A percentile compares a stretch with the other conserved stretches of the same genome.
These are phyloP conservation scores for Scleroderma citrinum DNA, from an alignment of 768 basidiomycete genomes.

Conservation along the genomic window DNA sequence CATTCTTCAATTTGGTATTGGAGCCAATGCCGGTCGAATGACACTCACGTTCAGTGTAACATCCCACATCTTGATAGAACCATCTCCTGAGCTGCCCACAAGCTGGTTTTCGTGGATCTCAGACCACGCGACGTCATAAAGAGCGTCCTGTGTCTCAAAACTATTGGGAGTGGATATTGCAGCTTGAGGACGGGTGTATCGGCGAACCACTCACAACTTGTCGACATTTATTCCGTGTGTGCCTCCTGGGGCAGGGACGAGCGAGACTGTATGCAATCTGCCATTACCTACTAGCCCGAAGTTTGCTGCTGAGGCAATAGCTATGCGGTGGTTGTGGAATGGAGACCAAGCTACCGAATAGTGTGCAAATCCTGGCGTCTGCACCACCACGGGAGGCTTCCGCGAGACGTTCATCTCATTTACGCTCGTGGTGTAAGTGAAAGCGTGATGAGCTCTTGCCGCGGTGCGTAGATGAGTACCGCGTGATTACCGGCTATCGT, in stretches of 20 bases:
- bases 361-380: slow-evolving; percentile 82
- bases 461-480: not conserved
- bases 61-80: slow-evolving; percentile 89
- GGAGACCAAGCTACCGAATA: slow-evolving; percentile 82
- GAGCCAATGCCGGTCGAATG: not conserved
- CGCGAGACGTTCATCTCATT: slow-evolving; percentile 30
- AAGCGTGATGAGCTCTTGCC: too few species aligned
- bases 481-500: slow-evolving; percentile 3
- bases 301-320: slow-evolving; percentile 82
- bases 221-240: slow-evolving; percentile 46
- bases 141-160: slow-evolving; percentile 84
- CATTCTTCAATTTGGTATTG: slow-evolving; percentile 21
- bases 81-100: slow-evolving; percentile 84
- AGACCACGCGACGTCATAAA: slow-evolving; percentile 93
- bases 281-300: slow-evolving; percentile 96
- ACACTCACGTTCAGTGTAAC: slow-evolving; percentile 68
- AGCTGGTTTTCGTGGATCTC: slow-evolving; percentile 94
- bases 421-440: not conserved
- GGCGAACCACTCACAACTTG: slow-evolving; percentile 51
- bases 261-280: slow-evolving; percentile 63
- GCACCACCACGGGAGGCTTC: slow-evolving; percentile 44
- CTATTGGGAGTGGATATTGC: slow-evolving; percentile 32
- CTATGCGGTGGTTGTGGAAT: slow-evolving; percentile 68
- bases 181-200: not conserved
- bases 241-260: slow-evolving; percentile 43